Base-by-base conservation (phyloP, 129 eudicot species). In the Kitagawia praeruptora region DNA sequence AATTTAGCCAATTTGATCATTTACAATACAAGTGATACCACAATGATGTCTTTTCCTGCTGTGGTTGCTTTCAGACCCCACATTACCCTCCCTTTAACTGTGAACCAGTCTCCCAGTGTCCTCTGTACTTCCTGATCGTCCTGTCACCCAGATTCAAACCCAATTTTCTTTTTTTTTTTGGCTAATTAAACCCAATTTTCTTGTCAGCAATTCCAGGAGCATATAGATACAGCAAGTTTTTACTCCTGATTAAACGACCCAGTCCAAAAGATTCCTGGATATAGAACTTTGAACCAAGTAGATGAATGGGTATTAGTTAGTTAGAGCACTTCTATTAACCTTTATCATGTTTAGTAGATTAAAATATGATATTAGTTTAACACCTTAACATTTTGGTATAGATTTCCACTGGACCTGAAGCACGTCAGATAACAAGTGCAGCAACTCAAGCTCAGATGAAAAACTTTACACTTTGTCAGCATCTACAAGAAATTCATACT, bases 361-460 rank as follows among this genome's bases (percentile, higher is more conserved):
- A 10, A 23, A 25, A 39, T 25, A 70, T 77, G 13, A 39, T 77
- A 6, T 25, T 61, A 44, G 8, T 7, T n/a, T 63, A 21, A 64
- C 64, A 41, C 42, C 6, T 66, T 21, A 34, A 66, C 45, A 56
- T 77, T 77, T 51, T 51, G 64, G 28, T 39, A 87, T 88, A 94
- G 98, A 94, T 91, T 76, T 87, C 93, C n/a, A 88, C 98, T 0
- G 98, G 98, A 0, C 97, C 97, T 8, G 98, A 94, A 85, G 97
- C 97, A 19, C 91, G 98, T 14, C 98, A 94, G 83, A 83, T 91
- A 80, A 78, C 92, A 0, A 96, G 91, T 74, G 96, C 98, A 5
- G 98, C 96, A 41, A 94, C 97, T 77, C 83, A 91, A 12, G 87
- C 96, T 56, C 98, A 94, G 83, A 56, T 90, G 1, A 94, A 92